phyloP scores from a whole-genome alignment of 352 stramenopile species.

The Blastocystis sp. region DNA sequence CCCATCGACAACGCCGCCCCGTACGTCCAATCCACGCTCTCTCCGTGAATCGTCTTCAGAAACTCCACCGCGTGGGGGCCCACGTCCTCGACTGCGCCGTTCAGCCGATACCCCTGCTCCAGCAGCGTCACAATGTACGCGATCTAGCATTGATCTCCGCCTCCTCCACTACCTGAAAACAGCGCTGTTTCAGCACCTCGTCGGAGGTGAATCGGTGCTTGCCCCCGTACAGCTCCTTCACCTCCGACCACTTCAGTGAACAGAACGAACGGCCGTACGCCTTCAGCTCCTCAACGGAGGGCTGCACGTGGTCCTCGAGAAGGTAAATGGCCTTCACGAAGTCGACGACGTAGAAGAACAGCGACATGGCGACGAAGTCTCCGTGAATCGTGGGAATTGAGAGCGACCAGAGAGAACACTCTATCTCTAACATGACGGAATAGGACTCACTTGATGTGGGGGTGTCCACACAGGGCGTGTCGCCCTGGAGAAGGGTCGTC shows the following conservation, averaged over 20 bases:
- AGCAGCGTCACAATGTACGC: conserved; percentile 49
- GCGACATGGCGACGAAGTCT: conserved; percentile 65
- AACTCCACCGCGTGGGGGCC: conserved; percentile 1
- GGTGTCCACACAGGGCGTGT: conserved; percentile 41
- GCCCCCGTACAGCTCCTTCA: conserved; percentile 4
- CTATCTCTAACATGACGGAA: conserved; percentile 1
- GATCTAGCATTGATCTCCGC: background rate
- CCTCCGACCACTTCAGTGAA: conserved; percentile 33
- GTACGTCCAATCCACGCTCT: conserved; percentile 70
- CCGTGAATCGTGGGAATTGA: conserved; percentile 32
- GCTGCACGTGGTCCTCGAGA: conserved; percentile 5
- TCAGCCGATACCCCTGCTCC: conserved; percentile 49
- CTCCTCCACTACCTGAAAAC: conserved; percentile 50
- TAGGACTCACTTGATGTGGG: background rate
- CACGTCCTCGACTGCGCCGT: background rate
- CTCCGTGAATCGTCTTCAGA: conserved; percentile 44
- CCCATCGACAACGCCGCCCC: conserved; percentile 45
- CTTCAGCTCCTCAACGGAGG: conserved; percentile 54
- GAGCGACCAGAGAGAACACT: conserved; percentile 67
- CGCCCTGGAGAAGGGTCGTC: conserved; percentile 23
- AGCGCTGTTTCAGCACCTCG: conserved; percentile 51
- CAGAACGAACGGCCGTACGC: conserved; percentile 53
- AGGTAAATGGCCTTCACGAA: conserved; percentile 41
- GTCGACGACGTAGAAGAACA: conserved; percentile 71
- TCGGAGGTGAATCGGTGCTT: conserved; percentile 58